Evolutionary conservation across 768 basidiomycete genomes (phyloP).

Genomic region (Tephrocybe sp.): DNA sequence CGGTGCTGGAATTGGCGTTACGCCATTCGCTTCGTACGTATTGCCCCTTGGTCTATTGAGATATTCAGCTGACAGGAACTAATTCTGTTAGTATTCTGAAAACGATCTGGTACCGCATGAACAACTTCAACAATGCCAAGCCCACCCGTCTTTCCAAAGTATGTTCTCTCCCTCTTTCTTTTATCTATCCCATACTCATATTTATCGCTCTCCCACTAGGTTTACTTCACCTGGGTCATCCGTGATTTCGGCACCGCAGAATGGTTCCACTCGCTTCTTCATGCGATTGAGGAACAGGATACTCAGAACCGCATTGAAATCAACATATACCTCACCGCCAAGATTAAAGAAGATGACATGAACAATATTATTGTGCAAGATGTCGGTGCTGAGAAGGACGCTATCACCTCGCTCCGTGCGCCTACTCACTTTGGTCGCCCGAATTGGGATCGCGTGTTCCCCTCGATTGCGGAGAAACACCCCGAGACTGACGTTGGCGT

Average conservation of each 20-base stretch:
- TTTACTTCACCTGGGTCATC: constrained; percentile 95
- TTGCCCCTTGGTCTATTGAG: not conserved
- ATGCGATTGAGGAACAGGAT: constrained; percentile 94
- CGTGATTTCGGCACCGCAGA: constrained; percentile 87
- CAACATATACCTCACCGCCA: constrained; percentile 90
- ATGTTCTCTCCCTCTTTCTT: not conserved
- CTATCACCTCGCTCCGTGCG: constrained; percentile 83
- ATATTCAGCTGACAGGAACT: not conserved
- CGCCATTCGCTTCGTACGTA: constrained; percentile 90
- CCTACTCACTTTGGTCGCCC: constrained; percentile 94
- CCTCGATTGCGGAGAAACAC: constrained; percentile 76
- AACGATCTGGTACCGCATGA: constrained; percentile 96
- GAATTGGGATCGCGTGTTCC: constrained; percentile 78
- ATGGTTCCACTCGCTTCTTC: constrained; percentile 92
- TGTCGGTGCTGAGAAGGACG: constrained; percentile 90
- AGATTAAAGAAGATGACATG: constrained; percentile 89
- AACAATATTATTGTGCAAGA: constrained; percentile 92
- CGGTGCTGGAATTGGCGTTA: constrained; percentile 95
- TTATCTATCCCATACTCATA: not conserved
- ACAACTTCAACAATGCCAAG: constrained; percentile 71
- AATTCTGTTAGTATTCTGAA: constrained; percentile 64
- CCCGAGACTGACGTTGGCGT: constrained; percentile 89
- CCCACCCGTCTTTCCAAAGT: constrained; percentile 85
- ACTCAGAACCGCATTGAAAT: constrained; percentile 84
- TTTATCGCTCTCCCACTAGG: constrained; percentile 25